Evolutionary conservation across 441 rosid genomes (phyloP).

Genomic region (Gossypium gossypioides): DNA sequence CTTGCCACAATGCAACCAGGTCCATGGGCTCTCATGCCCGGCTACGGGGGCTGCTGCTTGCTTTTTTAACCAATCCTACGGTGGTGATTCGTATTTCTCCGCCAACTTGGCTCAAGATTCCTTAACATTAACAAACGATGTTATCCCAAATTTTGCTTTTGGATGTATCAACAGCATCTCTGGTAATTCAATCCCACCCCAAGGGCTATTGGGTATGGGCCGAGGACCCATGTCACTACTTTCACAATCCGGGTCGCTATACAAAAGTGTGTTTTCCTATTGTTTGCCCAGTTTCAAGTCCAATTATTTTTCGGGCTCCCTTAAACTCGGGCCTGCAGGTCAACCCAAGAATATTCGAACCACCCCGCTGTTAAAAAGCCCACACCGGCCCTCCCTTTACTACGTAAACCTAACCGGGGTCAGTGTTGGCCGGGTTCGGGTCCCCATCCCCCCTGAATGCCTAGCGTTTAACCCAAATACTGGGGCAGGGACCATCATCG

Average conservation of each 20-base stretch:
- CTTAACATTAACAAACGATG: constrained; percentile 35
- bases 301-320: constrained; percentile 72
- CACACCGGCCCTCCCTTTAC: constrained; percentile 75
- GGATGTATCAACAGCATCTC: constrained; percentile 51
- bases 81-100: constrained; percentile 63
- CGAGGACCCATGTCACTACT: constrained; percentile 67
- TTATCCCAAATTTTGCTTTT: constrained; percentile 41
- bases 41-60: constrained; percentile 36
- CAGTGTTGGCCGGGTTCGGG: constrained; percentile 46
- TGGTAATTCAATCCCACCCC: constrained; percentile 67
- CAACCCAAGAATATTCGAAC: constrained; percentile 56
- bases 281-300: constrained; percentile 81
- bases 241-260: constrained; percentile 52
- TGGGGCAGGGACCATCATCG: constrained; percentile 73
- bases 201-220: constrained; percentile 78
- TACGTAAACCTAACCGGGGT: constrained; percentile 70
- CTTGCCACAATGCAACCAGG: constrained; percentile 48
- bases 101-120: constrained; percentile 62
- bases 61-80: constrained; percentile 69
- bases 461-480: constrained; percentile 47
- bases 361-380: constrained; percentile 56
- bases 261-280: constrained; percentile 65
- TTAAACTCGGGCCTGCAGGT: constrained; percentile 58
- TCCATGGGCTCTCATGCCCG: constrained; percentile 59
- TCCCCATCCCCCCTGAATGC: constrained; percentile 33